Evolutionary conservation across 2,329 filamentous ascomycete genomes (phyloP), one percentile per base, ranked within the genome.

Genomic region (Cytospora piceicola): DNA sequence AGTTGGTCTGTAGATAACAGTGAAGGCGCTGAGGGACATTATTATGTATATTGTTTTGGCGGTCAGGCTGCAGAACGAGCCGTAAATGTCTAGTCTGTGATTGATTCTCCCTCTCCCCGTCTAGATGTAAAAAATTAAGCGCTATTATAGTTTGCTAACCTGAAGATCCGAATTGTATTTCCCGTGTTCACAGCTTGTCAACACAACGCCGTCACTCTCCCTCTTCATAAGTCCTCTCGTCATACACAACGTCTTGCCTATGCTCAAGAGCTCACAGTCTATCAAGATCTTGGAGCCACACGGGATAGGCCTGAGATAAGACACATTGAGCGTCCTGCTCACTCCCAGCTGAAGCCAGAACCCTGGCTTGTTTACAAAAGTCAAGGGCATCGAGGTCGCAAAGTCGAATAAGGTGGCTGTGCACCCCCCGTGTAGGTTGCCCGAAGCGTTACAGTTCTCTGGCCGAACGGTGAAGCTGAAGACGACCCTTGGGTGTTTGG

Each of bases 361-460:
- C 7, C 87, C 89, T 0, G 84, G 85, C 27, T 78, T 78, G 54
- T 83, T 82, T 60, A 89, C 75, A 46, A 88, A 80, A 12, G 82
- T 75, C 15, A 92, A 75, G 4, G 86, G 80, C 22, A 86, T 74
- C 3, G 85, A 86, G 0, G 90, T 91, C 70, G 85, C 82, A 65
- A 85, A 78, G 76, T 93, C 90, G 70, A 92, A 88, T 4, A 93
- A 76, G 0, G 88, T 88, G 2, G 90, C 84, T 0, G 86, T 81
- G 68, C 86, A 88, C 22, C 87, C 87, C 61, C 86, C 87, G 72
- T 89, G 87, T 63, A 90, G 76, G 76, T 83, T 88, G 30, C 75
- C 75, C 17, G 82, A 65, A 7, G 79, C 76, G 75, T 89, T 89
- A 74, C 79, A 81, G 77, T 89, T 83, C 4, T 77, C 70, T 0